Evolutionary conservation across 2,329 filamentous ascomycete genomes (phyloP).

Genomic region (Pseudocercospora fijiensis): DNA sequence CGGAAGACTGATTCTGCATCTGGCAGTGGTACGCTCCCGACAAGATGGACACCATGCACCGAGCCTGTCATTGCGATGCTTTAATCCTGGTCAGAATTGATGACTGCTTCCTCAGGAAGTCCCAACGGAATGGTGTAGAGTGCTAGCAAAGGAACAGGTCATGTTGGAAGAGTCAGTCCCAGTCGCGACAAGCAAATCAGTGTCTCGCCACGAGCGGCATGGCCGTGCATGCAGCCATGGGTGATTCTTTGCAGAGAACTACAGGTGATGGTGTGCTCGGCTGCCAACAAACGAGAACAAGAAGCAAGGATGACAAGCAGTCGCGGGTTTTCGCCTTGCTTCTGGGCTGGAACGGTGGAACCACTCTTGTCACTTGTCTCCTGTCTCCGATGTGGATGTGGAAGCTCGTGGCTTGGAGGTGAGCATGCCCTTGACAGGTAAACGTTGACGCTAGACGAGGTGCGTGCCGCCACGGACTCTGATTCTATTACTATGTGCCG

Average conservation of each 20-base stretch:
- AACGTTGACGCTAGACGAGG: neutral
- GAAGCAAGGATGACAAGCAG: neutral
- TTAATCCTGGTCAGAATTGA: neutral
- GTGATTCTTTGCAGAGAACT: neutral
- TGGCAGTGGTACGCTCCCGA: slow-evolving; percentile 42
- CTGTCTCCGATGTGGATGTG: neutral
- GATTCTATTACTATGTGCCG: too few relatives aligned
- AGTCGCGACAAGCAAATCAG: neutral
- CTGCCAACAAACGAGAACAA: neutral
- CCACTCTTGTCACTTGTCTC: neutral
- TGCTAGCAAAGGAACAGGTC: neutral
- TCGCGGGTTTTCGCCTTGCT: neutral
- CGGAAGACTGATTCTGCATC: slow-evolving; percentile 40
- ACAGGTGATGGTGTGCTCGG: neutral
- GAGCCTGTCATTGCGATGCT: slow-evolving; percentile 16
- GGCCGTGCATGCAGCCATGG: slow-evolving; percentile 3
- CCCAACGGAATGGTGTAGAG: neutral
- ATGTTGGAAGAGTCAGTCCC: neutral
- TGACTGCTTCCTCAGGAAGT: neutral
- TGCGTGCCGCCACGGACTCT: neutral
- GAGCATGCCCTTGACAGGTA: neutral
- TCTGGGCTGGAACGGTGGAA: neutral
- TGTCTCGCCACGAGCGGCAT: slow-evolving; percentile 1
- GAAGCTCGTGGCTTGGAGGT: neutral
- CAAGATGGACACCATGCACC: slow-evolving; percentile 35